phyloP scores from a whole-genome alignment of 306 rosid species.

The Rosa lucieae region DNA sequence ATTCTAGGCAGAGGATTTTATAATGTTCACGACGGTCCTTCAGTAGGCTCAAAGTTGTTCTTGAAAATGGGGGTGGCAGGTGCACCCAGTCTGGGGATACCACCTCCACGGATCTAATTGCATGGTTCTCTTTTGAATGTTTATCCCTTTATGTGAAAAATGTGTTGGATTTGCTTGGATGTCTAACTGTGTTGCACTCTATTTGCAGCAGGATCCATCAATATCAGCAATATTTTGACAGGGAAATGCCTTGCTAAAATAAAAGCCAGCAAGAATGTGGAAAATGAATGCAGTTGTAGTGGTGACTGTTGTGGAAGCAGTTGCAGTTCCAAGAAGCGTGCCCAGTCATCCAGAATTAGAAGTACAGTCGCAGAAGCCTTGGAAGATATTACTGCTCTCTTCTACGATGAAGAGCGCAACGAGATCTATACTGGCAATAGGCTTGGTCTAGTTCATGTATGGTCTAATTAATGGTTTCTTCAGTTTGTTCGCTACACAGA shows the following conservation, averaged over 20 bases:
- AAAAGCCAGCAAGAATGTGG: constrained; percentile 45
- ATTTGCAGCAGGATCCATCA: constrained; percentile 80
- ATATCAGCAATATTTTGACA: constrained; percentile 84
- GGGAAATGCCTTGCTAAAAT: constrained; percentile 90
- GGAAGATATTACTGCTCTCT: constrained; percentile 91
- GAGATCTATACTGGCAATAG: constrained; percentile 88
- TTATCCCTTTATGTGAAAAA: not conserved
- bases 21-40: not conserved
- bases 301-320: constrained; percentile 37
- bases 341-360: constrained; percentile 42
- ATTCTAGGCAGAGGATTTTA: not conserved
- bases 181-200: constrained; percentile 33
- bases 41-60: not conserved
- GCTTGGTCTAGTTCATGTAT: constrained; percentile 85
- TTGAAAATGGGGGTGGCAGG: not conserved
- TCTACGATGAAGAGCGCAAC: constrained; percentile 85
- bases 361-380: constrained; percentile 82
- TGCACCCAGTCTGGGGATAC: not conserved
- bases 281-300: constrained; percentile 43
- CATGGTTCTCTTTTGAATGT: not conserved
- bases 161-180: constrained; percentile 11
- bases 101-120: not conserved
- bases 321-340: constrained; percentile 50
- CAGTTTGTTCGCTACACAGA: constrained; percentile 12
- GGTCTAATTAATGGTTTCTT: constrained; percentile 71